These are phyloP conservation scores for Salix purpurea DNA, from an alignment of 345 rosid genomes.

Conservation along the genomic window DNA sequence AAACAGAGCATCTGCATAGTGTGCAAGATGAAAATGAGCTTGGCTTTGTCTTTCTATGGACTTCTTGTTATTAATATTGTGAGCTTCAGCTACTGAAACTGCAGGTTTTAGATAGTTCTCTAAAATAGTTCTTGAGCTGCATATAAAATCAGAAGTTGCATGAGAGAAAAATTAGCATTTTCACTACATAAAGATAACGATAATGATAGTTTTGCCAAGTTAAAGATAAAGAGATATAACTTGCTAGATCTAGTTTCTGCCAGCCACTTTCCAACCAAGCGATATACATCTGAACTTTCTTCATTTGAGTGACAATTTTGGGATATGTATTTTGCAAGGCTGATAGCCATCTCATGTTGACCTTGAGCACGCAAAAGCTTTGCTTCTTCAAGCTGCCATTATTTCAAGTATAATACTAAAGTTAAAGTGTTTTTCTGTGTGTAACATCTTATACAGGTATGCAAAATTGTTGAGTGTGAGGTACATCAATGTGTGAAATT, in stretches of 20 bases:
- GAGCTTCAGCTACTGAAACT: slow-evolving; percentile 66
- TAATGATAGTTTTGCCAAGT: slow-evolving; percentile 9
- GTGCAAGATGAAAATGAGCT: slow-evolving; percentile 86
- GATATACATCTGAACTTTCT: slow-evolving; percentile 66
- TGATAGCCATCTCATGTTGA: slow-evolving; percentile 89
- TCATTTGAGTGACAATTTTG: slow-evolving; percentile 56
- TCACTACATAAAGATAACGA: slow-evolving; percentile 6
- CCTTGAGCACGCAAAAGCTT: slow-evolving; percentile 88
- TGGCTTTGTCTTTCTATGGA: slow-evolving; percentile 69
- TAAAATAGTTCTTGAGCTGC: slow-evolving; percentile 89
- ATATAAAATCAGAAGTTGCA: slow-evolving; percentile 14
- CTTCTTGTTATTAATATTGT: slow-evolving; percentile 47
- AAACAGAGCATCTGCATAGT: slow-evolving; percentile 87
- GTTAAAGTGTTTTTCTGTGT: background rate
- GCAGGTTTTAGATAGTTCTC: slow-evolving; percentile 93
- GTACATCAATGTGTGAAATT: background rate
- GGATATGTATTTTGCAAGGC: slow-evolving; percentile 75
- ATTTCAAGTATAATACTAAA: background rate
- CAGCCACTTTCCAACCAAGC: slow-evolving; percentile 94
- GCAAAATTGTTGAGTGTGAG: background rate
- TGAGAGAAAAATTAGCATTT: slow-evolving; percentile 13
- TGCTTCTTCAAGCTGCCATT: slow-evolving; percentile 88
- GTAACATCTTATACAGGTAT: background rate
- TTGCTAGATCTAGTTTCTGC: slow-evolving; percentile 98
- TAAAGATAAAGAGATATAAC: slow-evolving; percentile 33